Conservation (phyloP, 768 basidiomycete genomes). For the Sistotremastrum suecicum region DNA sequence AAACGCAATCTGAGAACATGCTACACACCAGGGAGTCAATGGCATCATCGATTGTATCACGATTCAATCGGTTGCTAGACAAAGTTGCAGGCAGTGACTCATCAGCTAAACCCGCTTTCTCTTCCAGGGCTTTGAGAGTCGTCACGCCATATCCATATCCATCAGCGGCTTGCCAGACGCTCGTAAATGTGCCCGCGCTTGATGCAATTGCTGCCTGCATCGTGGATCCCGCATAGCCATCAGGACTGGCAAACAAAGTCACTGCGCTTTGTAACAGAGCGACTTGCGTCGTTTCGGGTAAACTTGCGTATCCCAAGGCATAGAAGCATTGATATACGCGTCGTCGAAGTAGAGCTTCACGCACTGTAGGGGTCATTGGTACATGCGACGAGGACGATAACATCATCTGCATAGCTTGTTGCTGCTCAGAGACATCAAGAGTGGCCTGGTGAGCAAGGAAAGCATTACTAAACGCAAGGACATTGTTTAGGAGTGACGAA, state of each 20-base stretch:
- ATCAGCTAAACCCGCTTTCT: constrained; percentile 37
- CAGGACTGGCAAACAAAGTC: constrained; percentile 72
- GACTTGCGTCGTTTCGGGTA: constrained; percentile 73
- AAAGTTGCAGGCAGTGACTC: constrained; percentile 26
- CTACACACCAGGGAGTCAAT: constrained; percentile 62
- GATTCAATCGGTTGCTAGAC: constrained; percentile 45
- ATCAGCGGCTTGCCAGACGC: constrained; percentile 77
- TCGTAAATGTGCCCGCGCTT: constrained; percentile 68
- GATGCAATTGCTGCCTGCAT: constrained; percentile 89
- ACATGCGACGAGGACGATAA: too few species aligned
- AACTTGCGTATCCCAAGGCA: constrained; percentile 60
- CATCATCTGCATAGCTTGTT: constrained; percentile 29
- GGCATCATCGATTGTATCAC: constrained; percentile 67
- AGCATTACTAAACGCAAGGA: constrained; percentile 78
- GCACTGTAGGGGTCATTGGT: too few species aligned
- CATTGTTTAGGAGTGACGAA: constrained; percentile 75
- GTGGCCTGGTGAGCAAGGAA: constrained; percentile 49
- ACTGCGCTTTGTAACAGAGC: constrained; percentile 71
- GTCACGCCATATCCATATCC: constrained; percentile 90
- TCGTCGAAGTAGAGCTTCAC: constrained; percentile 72
- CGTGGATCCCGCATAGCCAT: constrained; percentile 67
- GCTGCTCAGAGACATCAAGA: constrained; percentile 13
- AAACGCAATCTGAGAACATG: too few species aligned
- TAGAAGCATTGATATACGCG: constrained; percentile 86
- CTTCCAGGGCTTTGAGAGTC: too few species aligned